Evolutionary conservation across 495 filamentous ascomycete genomes (phyloP).

Genomic region (Penicillium herquei): DNA sequence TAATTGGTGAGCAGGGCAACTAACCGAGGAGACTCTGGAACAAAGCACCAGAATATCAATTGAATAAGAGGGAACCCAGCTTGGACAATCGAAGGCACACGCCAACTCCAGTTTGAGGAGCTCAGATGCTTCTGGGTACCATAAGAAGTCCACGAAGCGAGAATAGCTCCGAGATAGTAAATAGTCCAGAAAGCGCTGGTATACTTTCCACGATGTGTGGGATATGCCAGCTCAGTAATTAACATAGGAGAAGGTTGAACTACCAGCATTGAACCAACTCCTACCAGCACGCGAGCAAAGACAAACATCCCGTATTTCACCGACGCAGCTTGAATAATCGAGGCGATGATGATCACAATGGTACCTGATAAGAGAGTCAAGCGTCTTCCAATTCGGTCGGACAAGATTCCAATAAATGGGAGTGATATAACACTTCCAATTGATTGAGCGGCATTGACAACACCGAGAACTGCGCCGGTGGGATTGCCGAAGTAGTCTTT

Average conservation of each 20-base stretch:
- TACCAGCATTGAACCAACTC: slow-evolving; percentile 29
- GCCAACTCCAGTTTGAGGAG: slow-evolving; percentile 43
- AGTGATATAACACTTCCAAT: slow-evolving; percentile 52
- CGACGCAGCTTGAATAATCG: slow-evolving; percentile 26
- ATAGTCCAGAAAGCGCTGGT: slow-evolving; percentile 56
- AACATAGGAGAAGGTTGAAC: slow-evolving; percentile 55
- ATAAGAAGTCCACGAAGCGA: slow-evolving; percentile 31
- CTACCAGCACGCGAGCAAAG: slow-evolving; percentile 30
- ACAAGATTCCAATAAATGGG: slow-evolving; percentile 13
- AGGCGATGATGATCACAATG: slow-evolving; percentile 11
- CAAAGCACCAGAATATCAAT: slow-evolving; percentile 38
- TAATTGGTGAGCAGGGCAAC: neutral
- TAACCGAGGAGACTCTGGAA: slow-evolving; percentile 46
- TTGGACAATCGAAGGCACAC: slow-evolving; percentile 44
- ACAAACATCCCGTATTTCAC: slow-evolving; percentile 30
- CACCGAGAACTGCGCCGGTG: slow-evolving; percentile 42
- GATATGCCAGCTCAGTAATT: slow-evolving; percentile 60
- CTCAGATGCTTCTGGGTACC: slow-evolving; percentile 28
- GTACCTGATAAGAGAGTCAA: slow-evolving; percentile 14
- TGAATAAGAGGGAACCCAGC: slow-evolving; percentile 40
- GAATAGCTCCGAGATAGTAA: slow-evolving; percentile 56
- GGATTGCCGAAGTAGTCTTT: slow-evolving; percentile 14
- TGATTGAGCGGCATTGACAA: slow-evolving; percentile 63
- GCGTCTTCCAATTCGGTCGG: slow-evolving; percentile 19
- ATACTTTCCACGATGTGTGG: slow-evolving; percentile 61